phyloP scores from a whole-genome alignment of 306 rosid genomes.

The Ormosia emarginata region DNA sequence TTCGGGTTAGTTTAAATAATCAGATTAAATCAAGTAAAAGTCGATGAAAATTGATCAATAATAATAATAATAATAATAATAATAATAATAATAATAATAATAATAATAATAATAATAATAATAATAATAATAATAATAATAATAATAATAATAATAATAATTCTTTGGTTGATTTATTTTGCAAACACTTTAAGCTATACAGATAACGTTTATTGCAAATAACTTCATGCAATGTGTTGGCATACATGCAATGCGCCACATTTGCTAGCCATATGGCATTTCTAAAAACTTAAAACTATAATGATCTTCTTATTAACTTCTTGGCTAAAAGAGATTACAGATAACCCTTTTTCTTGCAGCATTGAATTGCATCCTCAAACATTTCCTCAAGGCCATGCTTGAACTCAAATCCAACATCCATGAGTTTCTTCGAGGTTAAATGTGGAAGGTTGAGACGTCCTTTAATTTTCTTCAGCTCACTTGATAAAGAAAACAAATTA shows the following conservation, averaged over 20 bases:
- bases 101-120: too few species aligned
- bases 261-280: neutral
- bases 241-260: neutral
- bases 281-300: neutral
- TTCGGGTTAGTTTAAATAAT: too few species aligned
- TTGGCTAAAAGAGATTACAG: neutral
- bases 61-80: too few species aligned
- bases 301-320: neutral
- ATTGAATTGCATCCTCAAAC: conserved; percentile 38
- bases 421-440: conserved; percentile 46
- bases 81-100: too few species aligned
- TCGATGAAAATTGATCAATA: too few species aligned
- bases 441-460: neutral
- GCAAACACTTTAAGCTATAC: too few species aligned
- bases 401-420: conserved; percentile 47
- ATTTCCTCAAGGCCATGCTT: conserved; percentile 46
- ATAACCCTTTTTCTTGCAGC: conserved; percentile 22
- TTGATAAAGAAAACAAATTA: neutral
- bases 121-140: too few species aligned
- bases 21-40: too few species aligned
- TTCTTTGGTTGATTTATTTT: too few species aligned
- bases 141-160: too few species aligned
- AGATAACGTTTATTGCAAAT: too few species aligned
- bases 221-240: neutral
- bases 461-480: conserved; percentile 24